These are phyloP conservation scores for Coniochaeta sp. DNA, from an alignment of 2,329 filamentous ascomycete genomes.

Conservation along the genomic window DNA sequence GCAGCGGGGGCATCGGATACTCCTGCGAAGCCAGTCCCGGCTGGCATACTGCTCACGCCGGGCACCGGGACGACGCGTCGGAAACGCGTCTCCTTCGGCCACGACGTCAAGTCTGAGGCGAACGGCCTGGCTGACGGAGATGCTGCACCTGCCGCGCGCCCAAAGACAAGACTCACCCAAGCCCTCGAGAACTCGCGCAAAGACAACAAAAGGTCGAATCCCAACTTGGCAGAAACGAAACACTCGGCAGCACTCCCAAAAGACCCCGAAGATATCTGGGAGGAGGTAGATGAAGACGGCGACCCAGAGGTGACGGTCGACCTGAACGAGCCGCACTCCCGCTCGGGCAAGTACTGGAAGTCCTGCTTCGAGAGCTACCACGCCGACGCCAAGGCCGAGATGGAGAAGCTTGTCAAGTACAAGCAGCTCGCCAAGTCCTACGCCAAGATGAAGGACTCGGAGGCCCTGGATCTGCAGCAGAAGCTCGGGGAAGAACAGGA, in stretches of 20 bases:
- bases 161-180: constrained; percentile 36
- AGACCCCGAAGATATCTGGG: constrained; percentile 40
- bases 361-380: constrained; percentile 68
- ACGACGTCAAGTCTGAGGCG: constrained; percentile 36
- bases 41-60: constrained; percentile 56
- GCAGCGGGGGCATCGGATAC: constrained; percentile 7
- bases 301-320: constrained; percentile 62
- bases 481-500: constrained; percentile 62
- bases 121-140: constrained; percentile 21
- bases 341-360: constrained; percentile 77
- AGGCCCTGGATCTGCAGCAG: constrained; percentile 58
- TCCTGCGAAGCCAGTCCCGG: constrained; percentile 31
- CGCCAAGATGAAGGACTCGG: constrained; percentile 68
- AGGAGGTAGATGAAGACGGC: constrained; percentile 38
- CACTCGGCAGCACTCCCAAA: constrained; percentile 5
- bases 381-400: constrained; percentile 62
- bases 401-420: constrained; percentile 72
- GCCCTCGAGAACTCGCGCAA: constrained; percentile 36
- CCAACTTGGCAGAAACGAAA: constrained; percentile 6
- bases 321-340: constrained; percentile 64
- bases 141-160: constrained; percentile 9
- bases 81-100: constrained; percentile 60
- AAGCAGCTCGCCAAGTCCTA: constrained; percentile 74
- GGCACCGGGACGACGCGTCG: constrained; percentile 53
- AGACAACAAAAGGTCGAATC: constrained; percentile 12